Conservation (phyloP, 257 asterid genomes). For the Phtheirospermum japonicum region DNA sequence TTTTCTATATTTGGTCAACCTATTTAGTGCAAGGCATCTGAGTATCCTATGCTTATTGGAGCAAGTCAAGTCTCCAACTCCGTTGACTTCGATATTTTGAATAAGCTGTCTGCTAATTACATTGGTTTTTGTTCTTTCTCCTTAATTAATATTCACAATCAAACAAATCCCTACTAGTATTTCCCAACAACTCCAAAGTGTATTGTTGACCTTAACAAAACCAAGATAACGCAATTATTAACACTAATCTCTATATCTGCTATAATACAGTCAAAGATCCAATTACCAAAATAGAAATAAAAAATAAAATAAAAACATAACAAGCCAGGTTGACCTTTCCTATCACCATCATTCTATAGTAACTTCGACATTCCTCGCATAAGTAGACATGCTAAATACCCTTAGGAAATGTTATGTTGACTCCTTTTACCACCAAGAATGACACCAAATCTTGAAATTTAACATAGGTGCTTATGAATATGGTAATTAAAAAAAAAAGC, state of each 20-base stretch:
- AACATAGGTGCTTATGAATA: neutral
- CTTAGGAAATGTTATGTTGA: neutral
- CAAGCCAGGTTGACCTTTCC: neutral
- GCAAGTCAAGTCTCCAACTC: conserved; percentile 23
- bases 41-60: conserved; percentile 35
- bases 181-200: conserved; percentile 3
- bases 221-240: conserved; percentile 12
- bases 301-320: neutral
- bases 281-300: neutral
- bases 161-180: conserved; percentile 21
- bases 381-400: no score
- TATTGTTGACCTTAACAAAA: conserved; percentile 10
- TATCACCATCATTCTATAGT: conserved; percentile 4
- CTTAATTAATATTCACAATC: conserved; percentile 19
- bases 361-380: no score
- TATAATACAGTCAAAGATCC: neutral
- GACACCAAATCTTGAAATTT: conserved; percentile 16
- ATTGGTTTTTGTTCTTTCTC: neutral
- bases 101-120: conserved; percentile 4
- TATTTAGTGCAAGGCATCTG: conserved; percentile 11
- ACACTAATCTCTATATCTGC: conserved; percentile 17
- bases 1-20: conserved; percentile 25
- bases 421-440: conserved; percentile 18
- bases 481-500: conserved; percentile 16
- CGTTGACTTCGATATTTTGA: conserved; percentile 8